Evolutionary conservation across 257 asterid genomes (phyloP).

Genomic region (Nicotiana otophora): DNA sequence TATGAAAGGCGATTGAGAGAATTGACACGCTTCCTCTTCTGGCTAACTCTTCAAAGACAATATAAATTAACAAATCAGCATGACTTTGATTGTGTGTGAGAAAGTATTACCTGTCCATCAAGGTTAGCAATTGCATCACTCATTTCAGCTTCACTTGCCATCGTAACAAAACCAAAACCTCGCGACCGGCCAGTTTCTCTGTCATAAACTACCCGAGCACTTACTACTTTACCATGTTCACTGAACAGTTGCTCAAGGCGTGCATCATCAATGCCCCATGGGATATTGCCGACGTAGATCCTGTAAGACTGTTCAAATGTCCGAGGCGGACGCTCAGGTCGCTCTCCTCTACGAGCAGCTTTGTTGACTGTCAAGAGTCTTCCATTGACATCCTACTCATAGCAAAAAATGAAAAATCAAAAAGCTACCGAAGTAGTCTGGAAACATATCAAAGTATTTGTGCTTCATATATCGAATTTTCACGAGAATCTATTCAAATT

Average conservation of each 20-base stretch:
- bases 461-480: not conserved
- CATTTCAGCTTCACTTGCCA: conserved; percentile 77
- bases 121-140: conserved; percentile 80
- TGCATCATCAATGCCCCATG: conserved; percentile 70
- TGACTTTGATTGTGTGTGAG: not conserved
- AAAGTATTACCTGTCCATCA: conserved; percentile 67
- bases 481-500: not conserved
- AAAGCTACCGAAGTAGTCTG: not conserved
- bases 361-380: conserved; percentile 69
- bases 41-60: not conserved
- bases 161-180: conserved; percentile 87
- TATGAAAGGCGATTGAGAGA: not conserved
- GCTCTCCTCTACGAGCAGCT: conserved; percentile 77
- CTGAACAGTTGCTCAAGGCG: conserved; percentile 76
- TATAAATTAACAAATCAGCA: not conserved
- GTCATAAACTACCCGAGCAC: conserved; percentile 71
- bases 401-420: not conserved
- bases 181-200: conserved; percentile 81
- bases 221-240: conserved; percentile 74
- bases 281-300: conserved; percentile 83
- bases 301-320: conserved; percentile 43
- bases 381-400: conserved; percentile 67
- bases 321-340: conserved; percentile 65
- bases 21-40: not conserved
- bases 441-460: not conserved